These are phyloP conservation scores for Mycena epipterygia DNA, from an alignment of 768 basidiomycete species.

Conservation along the genomic window DNA sequence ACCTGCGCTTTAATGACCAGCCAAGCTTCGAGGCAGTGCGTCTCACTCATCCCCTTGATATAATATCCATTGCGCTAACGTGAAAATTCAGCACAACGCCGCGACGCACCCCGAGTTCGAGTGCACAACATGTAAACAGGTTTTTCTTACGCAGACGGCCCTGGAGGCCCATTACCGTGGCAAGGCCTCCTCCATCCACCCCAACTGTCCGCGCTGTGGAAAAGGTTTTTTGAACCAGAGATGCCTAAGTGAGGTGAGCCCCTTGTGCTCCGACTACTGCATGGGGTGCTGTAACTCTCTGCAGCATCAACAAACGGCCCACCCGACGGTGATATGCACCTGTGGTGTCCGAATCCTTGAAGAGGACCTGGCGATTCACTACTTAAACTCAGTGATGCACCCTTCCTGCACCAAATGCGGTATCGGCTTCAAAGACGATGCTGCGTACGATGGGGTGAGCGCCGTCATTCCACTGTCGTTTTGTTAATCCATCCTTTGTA, in stretches of 20 bases:
- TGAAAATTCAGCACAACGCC: constrained; percentile 2
- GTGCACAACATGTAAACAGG: neutral
- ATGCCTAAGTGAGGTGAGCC: constrained; percentile 50
- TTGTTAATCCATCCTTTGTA: constrained; percentile 32
- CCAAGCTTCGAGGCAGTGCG: neutral
- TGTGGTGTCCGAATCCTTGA: constrained; percentile 41
- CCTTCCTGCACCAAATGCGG: constrained; percentile 51
- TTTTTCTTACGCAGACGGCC: constrained; percentile 50
- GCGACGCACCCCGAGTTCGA: neutral
- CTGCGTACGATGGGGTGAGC: constrained; percentile 46
- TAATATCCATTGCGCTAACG: neutral
- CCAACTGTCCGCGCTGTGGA: constrained; percentile 61
- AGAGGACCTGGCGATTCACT: constrained; percentile 55
- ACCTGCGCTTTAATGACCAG: neutral
- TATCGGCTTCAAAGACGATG: constrained; percentile 51
- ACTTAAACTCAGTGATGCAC: constrained; percentile 53
- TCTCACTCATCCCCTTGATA: too few relatives aligned
- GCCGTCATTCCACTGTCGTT: too few relatives aligned
- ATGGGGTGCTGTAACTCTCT: neutral
- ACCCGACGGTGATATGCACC: neutral
- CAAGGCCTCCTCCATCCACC: constrained; percentile 51
- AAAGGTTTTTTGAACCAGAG: constrained; percentile 55
- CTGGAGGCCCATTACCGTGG: constrained; percentile 64
- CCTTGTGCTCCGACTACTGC: neutral
- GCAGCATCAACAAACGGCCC: constrained; percentile 14